Base-by-base conservation (phyloP, 2,329 filamentous ascomycete genomes). In the Monosporascus sp. region DNA sequence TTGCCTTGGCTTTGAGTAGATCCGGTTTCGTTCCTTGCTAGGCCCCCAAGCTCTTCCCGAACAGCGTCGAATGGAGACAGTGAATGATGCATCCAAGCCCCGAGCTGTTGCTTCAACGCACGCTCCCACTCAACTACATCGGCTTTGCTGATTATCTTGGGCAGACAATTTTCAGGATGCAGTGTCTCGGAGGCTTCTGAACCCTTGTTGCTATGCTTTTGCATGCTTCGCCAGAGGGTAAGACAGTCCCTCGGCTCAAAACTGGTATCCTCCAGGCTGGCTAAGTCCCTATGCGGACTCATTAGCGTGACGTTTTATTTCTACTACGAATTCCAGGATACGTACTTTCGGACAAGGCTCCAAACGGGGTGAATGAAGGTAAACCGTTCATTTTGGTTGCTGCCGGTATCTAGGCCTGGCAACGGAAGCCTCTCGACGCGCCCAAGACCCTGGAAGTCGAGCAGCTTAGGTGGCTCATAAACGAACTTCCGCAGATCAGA, bases 401-500 rank as follows among this genome's bases (percentile, higher is more conserved):
- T 54, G 7, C 68, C 68, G 41, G 67, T 63, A 47, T 80, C 78
- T 1, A 82, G 58, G 1, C 78, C 78, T 3, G 74, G 74, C 3
- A 74, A 59, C 1, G 72, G 71, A 11, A 79, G 65, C 9, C 70
- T 68, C 24, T 71, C 65, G 5, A 70, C 67, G 22, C 71, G 72
- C 3, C 65, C 52, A 1, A 88, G 66, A 0, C 80, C 82, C 11
- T 75, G 62, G 60, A 88, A 87, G 0, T 64, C 53, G 48, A 78
- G 78, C 1, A 60, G 52, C 39, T 69, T 63, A 0, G 76, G 77
- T 2, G 83, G 77, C 0, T 74, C 67, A 65, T 88, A 90, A 37
- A 83, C 68, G 59, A 88, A 91, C 61, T 90, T 90, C n/a, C 88
- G 77, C 1, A 93, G 71, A 64, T 93, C 88, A 0, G 87, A 91